These are phyloP conservation scores for Hypoxylon rubiginosum DNA, from an alignment of 2,329 filamentous ascomycete genomes.

Conservation along the genomic window DNA sequence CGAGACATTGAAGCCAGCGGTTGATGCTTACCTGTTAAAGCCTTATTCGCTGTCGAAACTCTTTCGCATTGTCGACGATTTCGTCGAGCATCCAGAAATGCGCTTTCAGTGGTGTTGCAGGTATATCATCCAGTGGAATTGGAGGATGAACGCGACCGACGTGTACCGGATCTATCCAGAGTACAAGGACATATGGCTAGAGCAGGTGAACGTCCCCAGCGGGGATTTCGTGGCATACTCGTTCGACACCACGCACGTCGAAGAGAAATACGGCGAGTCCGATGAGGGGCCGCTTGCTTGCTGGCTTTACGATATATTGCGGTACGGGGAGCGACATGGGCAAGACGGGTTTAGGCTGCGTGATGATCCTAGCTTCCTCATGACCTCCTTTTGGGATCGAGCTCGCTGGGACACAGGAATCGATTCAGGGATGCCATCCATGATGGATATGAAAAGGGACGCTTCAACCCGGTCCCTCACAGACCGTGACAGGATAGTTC, in stretches of 20 bases:
- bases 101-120: neutral
- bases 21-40: neutral
- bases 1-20: neutral
- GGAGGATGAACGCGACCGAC: neutral
- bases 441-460: neutral
- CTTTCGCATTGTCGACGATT: neutral
- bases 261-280: neutral
- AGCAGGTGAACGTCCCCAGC: neutral
- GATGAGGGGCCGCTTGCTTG: constrained; percentile 6
- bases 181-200: constrained; percentile 13
- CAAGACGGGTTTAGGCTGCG: neutral
- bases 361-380: neutral
- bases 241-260: neutral
- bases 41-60: neutral
- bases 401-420: constrained; percentile 1
- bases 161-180: neutral
- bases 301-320: constrained; percentile 12
- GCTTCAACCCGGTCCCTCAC: neutral
- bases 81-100: neutral
- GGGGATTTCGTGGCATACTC: neutral
- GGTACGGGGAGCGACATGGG: neutral
- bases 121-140: neutral
- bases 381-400: constrained; percentile 18
- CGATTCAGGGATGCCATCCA: neutral
- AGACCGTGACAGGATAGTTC: neutral